These are phyloP conservation scores for Fusarium hainanense DNA, from an alignment of 2,329 filamentous ascomycete species.

Conservation along the genomic window DNA sequence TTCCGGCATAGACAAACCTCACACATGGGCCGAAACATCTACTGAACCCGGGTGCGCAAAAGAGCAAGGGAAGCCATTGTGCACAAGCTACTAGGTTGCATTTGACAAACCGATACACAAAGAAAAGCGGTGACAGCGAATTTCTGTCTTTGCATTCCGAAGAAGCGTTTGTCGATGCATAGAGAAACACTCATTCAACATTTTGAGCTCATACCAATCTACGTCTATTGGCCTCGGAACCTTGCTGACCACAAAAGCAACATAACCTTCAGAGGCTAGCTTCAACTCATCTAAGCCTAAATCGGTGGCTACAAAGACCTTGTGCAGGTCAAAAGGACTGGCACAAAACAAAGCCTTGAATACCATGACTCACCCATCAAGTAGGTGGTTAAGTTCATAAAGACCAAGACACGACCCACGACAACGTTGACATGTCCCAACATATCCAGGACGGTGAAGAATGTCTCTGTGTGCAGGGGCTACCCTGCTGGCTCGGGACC, in stretches of 20 bases:
- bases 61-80: not conserved
- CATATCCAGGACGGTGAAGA: constrained; percentile 29
- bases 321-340: constrained; percentile 13
- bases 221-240: not conserved
- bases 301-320: constrained; percentile 25
- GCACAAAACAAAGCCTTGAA: constrained; percentile 10
- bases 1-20: not conserved
- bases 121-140: constrained; percentile 31
- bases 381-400: constrained; percentile 12
- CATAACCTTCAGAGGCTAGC: constrained; percentile 3
- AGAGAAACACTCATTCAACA: not conserved
- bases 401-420: constrained; percentile 19
- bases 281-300: not conserved
- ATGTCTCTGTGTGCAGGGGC: constrained; percentile 34
- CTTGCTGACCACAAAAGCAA: not conserved
- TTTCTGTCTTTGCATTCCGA: not conserved
- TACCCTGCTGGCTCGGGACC: constrained; percentile 32
- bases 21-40: not conserved
- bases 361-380: constrained; percentile 22
- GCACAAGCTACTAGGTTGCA: constrained; percentile 18
- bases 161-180: not conserved
- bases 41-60: not conserved
- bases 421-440: constrained; percentile 37
- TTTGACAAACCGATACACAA: constrained; percentile 40
- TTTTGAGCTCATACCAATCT: not conserved